phyloP scores from a whole-genome alignment of 1,284 basidiomycete species.

The Marasmius tenuissimus region DNA sequence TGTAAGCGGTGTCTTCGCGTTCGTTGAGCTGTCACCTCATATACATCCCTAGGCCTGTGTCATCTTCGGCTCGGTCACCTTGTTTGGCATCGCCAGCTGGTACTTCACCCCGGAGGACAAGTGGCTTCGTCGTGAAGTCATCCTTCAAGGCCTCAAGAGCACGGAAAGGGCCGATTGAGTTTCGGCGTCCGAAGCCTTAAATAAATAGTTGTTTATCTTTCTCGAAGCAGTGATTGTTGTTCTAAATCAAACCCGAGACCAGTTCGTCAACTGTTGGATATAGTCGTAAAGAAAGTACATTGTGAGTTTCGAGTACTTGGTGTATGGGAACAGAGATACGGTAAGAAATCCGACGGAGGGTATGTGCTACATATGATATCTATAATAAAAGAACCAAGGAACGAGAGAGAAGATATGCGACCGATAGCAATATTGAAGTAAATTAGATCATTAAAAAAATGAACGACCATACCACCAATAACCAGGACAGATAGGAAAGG shows the following conservation, averaged over 20 bases:
- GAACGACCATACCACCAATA: conserved; percentile 2
- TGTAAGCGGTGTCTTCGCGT: conserved; percentile 42
- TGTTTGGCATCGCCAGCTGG: conserved; percentile 77
- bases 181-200: not conserved
- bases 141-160: conserved; percentile 46
- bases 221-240: too few species aligned
- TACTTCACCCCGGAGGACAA: conserved; percentile 73
- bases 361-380: conserved; percentile 3
- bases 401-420: not conserved
- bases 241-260: too few species aligned
- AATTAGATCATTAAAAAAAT: conserved; percentile 11
- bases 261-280: not conserved
- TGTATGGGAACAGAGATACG: not conserved
- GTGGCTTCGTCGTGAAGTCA: conserved; percentile 69
- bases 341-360: not conserved
- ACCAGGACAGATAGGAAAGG: conserved; percentile 21
- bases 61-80: conserved; percentile 75
- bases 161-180: conserved; percentile 23
- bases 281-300: not conserved
- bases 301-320: not conserved
- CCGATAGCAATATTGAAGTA: conserved; percentile 8
- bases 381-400: not conserved
- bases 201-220: too few species aligned
- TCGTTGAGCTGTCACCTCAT: conserved; percentile 11
- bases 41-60: conserved; percentile 55